phyloP scores from a whole-genome alignment of 2,329 filamentous ascomycete genomes.

The Ophiosphaerella korrae region DNA sequence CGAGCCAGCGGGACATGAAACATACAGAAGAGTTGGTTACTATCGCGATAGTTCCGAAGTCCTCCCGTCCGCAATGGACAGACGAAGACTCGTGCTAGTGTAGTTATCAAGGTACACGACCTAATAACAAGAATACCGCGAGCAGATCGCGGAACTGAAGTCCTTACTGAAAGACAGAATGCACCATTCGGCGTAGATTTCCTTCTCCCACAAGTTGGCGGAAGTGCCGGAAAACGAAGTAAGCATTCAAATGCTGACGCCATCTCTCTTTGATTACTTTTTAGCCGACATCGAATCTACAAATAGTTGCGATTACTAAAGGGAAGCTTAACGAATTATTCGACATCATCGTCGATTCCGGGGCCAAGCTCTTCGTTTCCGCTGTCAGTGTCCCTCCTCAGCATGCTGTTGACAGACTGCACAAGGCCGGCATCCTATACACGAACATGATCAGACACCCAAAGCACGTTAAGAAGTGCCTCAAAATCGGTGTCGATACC shows the following conservation, averaged over 20 bases:
- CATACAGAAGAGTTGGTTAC: too few relatives aligned
- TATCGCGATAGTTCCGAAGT: too few relatives aligned
- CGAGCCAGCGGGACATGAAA: too few relatives aligned
- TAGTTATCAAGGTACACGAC: too few relatives aligned
- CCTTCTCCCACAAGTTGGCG: slow-evolving; percentile 91
- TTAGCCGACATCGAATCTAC: too few relatives aligned
- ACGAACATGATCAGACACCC: slow-evolving; percentile 99
- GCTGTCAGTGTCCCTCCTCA: slow-evolving; percentile 93
- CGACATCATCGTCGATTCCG: slow-evolving; percentile 89
- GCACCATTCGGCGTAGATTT: slow-evolving; percentile 96
- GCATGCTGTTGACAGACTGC: slow-evolving; percentile 85
- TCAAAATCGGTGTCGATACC: slow-evolving; percentile 86
- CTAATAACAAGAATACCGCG: too few relatives aligned
- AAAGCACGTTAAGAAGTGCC: slow-evolving; percentile 97
- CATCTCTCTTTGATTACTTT: too few relatives aligned
- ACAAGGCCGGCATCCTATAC: slow-evolving; percentile 85
- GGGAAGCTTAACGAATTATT: slow-evolving; percentile 92
- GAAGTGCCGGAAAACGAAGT: slow-evolving; percentile 96
- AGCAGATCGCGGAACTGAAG: too few relatives aligned
- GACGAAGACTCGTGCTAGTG: too few relatives aligned
- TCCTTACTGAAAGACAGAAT: too few relatives aligned
- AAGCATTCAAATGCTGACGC: slow-evolving; percentile 30
- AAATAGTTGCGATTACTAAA: slow-evolving; percentile 94
- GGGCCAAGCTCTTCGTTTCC: slow-evolving; percentile 91
- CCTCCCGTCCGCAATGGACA: too few relatives aligned